phyloP scores from a whole-genome alignment of 2,329 filamentous ascomycete genomes.

The Aureobasidium zeae region DNA sequence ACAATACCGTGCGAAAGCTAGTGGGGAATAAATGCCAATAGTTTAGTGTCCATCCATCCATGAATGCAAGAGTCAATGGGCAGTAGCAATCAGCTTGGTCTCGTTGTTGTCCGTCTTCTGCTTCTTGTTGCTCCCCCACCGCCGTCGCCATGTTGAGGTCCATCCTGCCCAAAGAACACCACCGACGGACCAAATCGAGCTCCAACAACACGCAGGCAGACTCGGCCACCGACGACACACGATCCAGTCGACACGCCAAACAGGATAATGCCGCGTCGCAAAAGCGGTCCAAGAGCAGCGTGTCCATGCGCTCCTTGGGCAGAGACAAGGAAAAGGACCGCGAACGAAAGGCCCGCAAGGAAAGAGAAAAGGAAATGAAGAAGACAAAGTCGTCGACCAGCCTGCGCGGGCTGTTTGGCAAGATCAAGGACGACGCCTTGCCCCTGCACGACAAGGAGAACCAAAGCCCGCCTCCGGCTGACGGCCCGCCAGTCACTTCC shows the following conservation, averaged over 20 bases:
- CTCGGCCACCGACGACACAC: constrained; percentile 27
- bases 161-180: constrained; percentile 38
- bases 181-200: constrained; percentile 34
- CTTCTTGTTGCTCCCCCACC: constrained; percentile 5
- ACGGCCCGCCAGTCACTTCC: constrained; percentile 19
- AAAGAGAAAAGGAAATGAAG: constrained; percentile 37
- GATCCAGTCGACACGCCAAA: constrained; percentile 10
- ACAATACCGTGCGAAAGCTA: background rate
- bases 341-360: constrained; percentile 22
- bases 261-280: constrained; percentile 25
- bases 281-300: constrained; percentile 46
- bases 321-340: constrained; percentile 34
- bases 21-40: background rate
- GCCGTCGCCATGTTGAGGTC: constrained; percentile 39
- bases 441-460: constrained; percentile 70
- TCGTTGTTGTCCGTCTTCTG: too few species aligned
- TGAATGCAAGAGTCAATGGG: constrained; percentile 9
- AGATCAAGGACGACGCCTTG: constrained; percentile 53
- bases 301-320: constrained; percentile 44
- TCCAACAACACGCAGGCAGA: constrained; percentile 28
- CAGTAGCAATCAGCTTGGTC: background rate
- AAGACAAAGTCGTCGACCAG: constrained; percentile 80
- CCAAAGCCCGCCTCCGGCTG: constrained; percentile 50
- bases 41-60: too few species aligned
- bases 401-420: constrained; percentile 65